phyloP scores from a whole-genome alignment of 1,284 basidiomycete species.

The Tilletia setariae region DNA sequence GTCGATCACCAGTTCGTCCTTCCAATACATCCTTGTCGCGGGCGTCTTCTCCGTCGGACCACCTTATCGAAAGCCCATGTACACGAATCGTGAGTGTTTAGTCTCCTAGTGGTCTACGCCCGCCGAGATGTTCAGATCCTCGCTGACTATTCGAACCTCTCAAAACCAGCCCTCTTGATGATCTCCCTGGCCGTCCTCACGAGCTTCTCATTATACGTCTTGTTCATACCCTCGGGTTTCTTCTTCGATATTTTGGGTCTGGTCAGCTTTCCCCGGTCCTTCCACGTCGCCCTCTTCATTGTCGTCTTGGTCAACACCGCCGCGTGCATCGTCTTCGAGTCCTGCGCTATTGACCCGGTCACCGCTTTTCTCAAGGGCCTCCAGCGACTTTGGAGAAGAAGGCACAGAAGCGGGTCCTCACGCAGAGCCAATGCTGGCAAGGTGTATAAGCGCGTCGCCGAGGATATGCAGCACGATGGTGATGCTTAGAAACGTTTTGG shows the following conservation, averaged over 20 bases:
- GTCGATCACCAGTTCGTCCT: conserved; percentile 65
- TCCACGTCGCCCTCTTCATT: conserved; percentile 68
- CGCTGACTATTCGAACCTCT: neutral
- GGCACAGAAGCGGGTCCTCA: conserved; percentile 15
- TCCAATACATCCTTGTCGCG: conserved; percentile 96
- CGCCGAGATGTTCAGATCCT: neutral
- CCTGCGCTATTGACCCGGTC: conserved; percentile 30
- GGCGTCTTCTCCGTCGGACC: conserved; percentile 97
- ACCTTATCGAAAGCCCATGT: conserved; percentile 90
- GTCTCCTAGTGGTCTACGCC: neutral
- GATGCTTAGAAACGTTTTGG: conserved; percentile 21
- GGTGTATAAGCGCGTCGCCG: conserved; percentile 39
- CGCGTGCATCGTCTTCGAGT: conserved; percentile 73
- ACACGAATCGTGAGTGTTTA: conserved; percentile 72
- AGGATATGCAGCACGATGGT: conserved; percentile 36
- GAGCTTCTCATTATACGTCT: conserved; percentile 39
- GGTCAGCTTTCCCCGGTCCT: conserved; percentile 70
- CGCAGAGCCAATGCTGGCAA: conserved; percentile 23
- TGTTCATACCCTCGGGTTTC: conserved; percentile 62
- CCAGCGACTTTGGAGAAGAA: conserved; percentile 23
- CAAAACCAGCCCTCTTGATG: conserved; percentile 37
- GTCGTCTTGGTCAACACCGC: conserved; percentile 73
- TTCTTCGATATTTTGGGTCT: conserved; percentile 72
- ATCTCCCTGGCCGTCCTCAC: conserved; percentile 34
- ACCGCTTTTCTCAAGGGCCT: conserved; percentile 33